phyloP scores from a whole-genome alignment of 2,329 filamentous ascomycete species.

The Fusarium virguliforme region DNA sequence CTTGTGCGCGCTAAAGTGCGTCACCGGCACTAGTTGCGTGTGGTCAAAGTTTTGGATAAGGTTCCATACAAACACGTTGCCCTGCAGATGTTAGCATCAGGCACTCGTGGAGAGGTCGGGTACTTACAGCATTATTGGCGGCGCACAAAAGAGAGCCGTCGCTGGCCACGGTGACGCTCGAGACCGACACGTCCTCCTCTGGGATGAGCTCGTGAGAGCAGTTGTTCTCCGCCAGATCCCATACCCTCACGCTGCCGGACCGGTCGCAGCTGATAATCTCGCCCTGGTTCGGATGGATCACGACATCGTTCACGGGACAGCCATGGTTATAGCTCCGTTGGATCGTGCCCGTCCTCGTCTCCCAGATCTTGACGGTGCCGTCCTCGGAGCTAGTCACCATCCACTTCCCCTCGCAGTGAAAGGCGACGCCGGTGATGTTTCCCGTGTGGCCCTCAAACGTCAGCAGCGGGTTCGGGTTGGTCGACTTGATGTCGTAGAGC shows the following conservation, averaged over 20 bases:
- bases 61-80: conserved; percentile 97
- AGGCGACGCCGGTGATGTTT: conserved; percentile 96
- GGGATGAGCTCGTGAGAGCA: conserved; percentile 97
- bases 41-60: conserved; percentile 87
- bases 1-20: conserved; percentile 90
- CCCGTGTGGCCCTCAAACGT: conserved; percentile 96
- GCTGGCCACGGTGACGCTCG: conserved; percentile 95
- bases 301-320: conserved; percentile 93
- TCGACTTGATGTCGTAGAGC: conserved; percentile 98
- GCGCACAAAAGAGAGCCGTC: conserved; percentile 95
- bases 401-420: conserved; percentile 99
- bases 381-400: conserved; percentile 99
- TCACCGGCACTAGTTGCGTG: conserved; percentile 88
- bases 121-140: conserved; percentile 86
- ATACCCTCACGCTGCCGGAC: conserved; percentile 91
- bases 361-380: conserved; percentile 97
- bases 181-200: conserved; percentile 93
- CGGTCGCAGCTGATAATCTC: conserved; percentile 98
- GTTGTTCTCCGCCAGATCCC: conserved; percentile 97
- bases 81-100: conserved; percentile 68
- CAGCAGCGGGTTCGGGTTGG: conserved; percentile 93
- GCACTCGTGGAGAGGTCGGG: too few relatives aligned
- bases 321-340: conserved; percentile 95
- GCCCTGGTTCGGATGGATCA: conserved; percentile 99
- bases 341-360: conserved; percentile 86